phyloP scores from a whole-genome alignment of 2,329 filamentous ascomycete genomes.

The Diaporthe helianthi region DNA sequence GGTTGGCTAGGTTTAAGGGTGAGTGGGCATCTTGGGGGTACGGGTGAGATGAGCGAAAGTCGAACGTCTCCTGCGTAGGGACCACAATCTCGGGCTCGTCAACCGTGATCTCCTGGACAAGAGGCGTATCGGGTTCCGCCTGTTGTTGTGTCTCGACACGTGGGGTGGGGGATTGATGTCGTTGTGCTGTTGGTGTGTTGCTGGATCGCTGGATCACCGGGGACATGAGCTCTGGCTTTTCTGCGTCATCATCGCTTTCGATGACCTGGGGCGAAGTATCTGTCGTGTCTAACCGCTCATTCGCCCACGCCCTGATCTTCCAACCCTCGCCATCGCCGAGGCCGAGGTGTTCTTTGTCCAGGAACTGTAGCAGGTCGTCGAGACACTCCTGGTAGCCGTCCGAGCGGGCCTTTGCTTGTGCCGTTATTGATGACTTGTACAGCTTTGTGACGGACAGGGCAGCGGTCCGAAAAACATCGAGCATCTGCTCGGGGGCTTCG shows the following conservation, averaged over 20 bases:
- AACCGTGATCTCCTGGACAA: conserved; percentile 33
- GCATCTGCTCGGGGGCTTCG: conserved; percentile 67
- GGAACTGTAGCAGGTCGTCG: conserved; percentile 84
- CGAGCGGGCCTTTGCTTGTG: conserved; percentile 75
- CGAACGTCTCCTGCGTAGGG: conserved; percentile 68
- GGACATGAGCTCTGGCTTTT: conserved; percentile 66
- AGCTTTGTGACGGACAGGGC: conserved; percentile 94
- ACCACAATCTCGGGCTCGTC: conserved; percentile 52
- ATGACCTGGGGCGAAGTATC: conserved; percentile 57
- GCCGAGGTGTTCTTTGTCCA: conserved; percentile 83
- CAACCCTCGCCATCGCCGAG: conserved; percentile 79
- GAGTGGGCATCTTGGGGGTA: conserved; percentile 59
- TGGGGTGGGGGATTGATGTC: conserved; percentile 38
- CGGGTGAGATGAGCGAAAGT: conserved; percentile 70
- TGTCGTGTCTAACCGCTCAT: conserved; percentile 71
- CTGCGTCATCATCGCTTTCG: conserved; percentile 65
- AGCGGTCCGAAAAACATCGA: conserved; percentile 90
- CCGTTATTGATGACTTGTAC: conserved; percentile 87
- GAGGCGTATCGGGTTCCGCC: conserved; percentile 45
- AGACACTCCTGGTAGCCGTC: conserved; percentile 95
- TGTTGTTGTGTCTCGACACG: conserved; percentile 45
- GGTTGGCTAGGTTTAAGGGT: conserved; percentile 67
- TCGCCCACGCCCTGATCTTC: conserved; percentile 68
- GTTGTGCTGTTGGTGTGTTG: conserved; percentile 44
- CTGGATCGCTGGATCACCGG: conserved; percentile 62